phyloP scores from a whole-genome alignment of 495 filamentous ascomycete genomes.

The Aspergillus heteromorphus region DNA sequence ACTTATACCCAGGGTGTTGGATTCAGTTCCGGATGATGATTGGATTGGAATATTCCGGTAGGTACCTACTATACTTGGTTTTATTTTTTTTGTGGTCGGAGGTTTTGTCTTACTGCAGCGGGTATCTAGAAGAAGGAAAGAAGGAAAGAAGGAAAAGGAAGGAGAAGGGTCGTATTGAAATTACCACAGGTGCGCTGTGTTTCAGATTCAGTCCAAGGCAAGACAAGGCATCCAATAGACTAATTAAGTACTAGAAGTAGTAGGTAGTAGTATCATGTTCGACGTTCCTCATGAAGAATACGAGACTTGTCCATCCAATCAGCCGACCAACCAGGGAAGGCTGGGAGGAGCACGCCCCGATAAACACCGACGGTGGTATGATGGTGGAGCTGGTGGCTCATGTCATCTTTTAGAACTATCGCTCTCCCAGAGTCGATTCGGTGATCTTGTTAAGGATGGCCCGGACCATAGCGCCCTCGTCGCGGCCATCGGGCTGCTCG shows the following conservation, averaged over 20 bases:
- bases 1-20: slow-evolving; percentile 8
- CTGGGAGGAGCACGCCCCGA: not conserved
- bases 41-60: not conserved
- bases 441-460: slow-evolving; percentile 45
- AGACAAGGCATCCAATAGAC: not conserved
- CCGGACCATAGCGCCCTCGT: slow-evolving; percentile 37
- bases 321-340: not conserved
- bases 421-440: slow-evolving; percentile 31
- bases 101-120: not conserved
- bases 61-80: too few species aligned
- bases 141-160: not conserved
- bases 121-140: not conserved
- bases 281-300: not conserved
- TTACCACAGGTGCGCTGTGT: not conserved
- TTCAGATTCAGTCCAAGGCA: too few species aligned
- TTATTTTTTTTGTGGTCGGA: not conserved
- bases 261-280: not conserved
- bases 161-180: not conserved
- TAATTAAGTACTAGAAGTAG: not conserved
- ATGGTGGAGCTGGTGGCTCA: too few species aligned
- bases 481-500: slow-evolving; percentile 26
- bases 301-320: not conserved
- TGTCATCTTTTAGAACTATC: slow-evolving; percentile 3
- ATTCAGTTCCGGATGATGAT: not conserved
- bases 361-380: not conserved